Conservation (phyloP, 441 rosid species). For the Adansonia gregorii region DNA sequence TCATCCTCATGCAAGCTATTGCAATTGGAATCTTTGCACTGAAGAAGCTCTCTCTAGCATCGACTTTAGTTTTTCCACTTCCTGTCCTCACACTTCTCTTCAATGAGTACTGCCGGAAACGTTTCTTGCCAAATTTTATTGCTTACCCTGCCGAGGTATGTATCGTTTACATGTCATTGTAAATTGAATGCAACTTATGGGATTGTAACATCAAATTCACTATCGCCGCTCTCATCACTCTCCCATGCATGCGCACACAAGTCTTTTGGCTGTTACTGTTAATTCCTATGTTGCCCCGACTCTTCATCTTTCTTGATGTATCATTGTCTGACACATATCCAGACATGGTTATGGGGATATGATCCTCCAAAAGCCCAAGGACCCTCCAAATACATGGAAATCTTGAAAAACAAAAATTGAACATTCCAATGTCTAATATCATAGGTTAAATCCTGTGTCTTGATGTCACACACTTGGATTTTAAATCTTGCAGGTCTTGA, state of each 20-base stretch:
- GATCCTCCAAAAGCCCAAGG: too few relatives aligned
- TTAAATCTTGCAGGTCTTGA: conserved; percentile 54
- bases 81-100: conserved; percentile 83
- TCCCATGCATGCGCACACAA: not conserved
- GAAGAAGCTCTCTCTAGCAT: conserved; percentile 78
- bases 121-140: conserved; percentile 81
- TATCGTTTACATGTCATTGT: not conserved
- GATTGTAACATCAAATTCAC: not conserved
- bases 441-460: not conserved
- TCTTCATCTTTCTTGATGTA: too few relatives aligned
- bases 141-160: conserved; percentile 88
- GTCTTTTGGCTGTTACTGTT: not conserved
- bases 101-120: conserved; percentile 93
- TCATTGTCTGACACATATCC: too few relatives aligned
- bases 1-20: conserved; percentile 89
- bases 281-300: too few relatives aligned
- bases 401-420: not conserved
- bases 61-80: conserved; percentile 75
- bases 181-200: not conserved
- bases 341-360: too few relatives aligned
- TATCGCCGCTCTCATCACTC: not conserved
- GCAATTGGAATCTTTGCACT: conserved; percentile 81
- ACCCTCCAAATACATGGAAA: too few relatives aligned
- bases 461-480: not conserved
- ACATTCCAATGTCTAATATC: too few relatives aligned